Evolutionary conservation across 805 yeast genomes (phyloP), one percentile per base, ranked within the genome.

Genomic region (Monosporozyma unispora): DNA sequence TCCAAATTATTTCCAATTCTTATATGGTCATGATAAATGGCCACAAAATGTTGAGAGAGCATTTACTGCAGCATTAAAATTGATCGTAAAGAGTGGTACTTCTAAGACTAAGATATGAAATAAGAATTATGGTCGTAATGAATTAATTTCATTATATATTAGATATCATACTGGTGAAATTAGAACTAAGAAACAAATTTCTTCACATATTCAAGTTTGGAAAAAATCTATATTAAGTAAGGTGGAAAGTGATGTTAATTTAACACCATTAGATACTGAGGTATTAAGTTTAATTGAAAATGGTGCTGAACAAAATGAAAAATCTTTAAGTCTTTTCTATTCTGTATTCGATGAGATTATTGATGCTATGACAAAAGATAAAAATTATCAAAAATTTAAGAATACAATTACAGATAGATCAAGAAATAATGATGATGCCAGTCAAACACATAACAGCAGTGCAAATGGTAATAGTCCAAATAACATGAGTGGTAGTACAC

Each of bases 161-260:
- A 67, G 76, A 48, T 80, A 80, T 49, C 80, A 81, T 57, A 87
- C 96, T 1, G 91, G 93, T 40, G 87, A 87, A 66, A 63, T 71
- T 45, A 79, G 99, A 61, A 79, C 96, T 2, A 77, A 96, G 56
- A 93, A 93, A 63, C 99, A 91, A 72, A 96, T 91, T 2, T 84
- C 95, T 2, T 82, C 91, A 47, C 99, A 93, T 65, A 87, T 93
- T 52, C 99, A 91, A 71, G 98, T 91, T n/a, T 81, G 91, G 66
- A 91, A 91, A 67, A 88, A 91, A 46, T 58, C 68, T 4, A 63
- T 65, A 14, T 46, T 60, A 25, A 65, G 57, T 48, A 65, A 64
- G 50, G 46, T 61, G 18, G 44, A 60, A 18, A 56, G 59, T 33
- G 52, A 56, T 33, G 49, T 59, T 52, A 49, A 53, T 16, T 48